Evolutionary conservation across 495 filamentous ascomycete genomes (phyloP), one percentile per base, ranked within the genome.

Genomic region (Lepraria neglecta): DNA sequence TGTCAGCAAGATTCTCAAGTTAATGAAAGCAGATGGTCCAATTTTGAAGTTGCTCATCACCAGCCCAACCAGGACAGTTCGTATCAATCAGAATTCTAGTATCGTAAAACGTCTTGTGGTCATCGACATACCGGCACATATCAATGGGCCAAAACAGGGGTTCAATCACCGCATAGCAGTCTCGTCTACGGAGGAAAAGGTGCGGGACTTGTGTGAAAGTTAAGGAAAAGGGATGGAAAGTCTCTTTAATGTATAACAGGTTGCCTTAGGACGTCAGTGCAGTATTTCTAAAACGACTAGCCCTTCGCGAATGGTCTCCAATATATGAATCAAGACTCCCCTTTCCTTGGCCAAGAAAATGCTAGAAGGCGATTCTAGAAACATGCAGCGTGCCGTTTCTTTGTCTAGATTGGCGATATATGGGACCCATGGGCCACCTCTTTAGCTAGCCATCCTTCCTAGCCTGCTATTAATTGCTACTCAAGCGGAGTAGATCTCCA

Each of bases 141-240:
- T 65, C 31, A 61, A 52, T 31, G 63, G 63, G 11, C 33, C 21
- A 21, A 65, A 65, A 43, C 58, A 61, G 44, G 63, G 63, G 2
- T 56, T 65, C 31, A 50, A 65, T 48, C 38, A 46, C 17, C 33
- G 40, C 42, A 24, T 27, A 3, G 33, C 53, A 11, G 43, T 52
- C 1, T 19, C 51, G 10, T 19, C 35, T 48, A 65, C 58, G 15
- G 52, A 52, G 45, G 11, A 44, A 53, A 50, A 38, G 24, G 59
- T 51, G 43, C 42, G 58, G 33, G 30, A 12, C 1, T 28, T 52
- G 6, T 58, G 43, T 15, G 19, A 27, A 24, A 58, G 51, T 46
- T 6, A 33, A n/a, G 5, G 56, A 5, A 27, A 47, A 12, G n/a
- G 43, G 45, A 4, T 6, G 11, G 27, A 38, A 21, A 0, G 56